A percentile compares a stretch with the other conserved stretches of the same genome.
phyloP scores from a whole-genome alignment of 2,329 filamentous ascomycete genomes.

The Alternaria viburni region DNA sequence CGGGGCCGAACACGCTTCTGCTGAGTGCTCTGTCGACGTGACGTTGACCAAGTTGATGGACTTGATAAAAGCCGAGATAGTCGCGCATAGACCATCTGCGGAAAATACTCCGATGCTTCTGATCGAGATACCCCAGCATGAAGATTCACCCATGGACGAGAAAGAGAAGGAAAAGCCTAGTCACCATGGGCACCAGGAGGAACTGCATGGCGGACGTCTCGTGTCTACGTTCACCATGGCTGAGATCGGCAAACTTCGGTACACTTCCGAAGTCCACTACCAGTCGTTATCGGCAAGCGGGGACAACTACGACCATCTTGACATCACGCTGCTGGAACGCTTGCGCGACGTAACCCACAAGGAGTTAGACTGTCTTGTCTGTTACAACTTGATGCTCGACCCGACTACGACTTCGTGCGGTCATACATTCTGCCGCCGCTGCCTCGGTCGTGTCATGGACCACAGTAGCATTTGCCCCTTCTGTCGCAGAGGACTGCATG shows the following conservation, averaged over 20 bases:
- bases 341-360: conserved; percentile 67
- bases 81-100: conserved; percentile 42
- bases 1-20: conserved; percentile 72
- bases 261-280: conserved; percentile 64
- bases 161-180: conserved; percentile 39
- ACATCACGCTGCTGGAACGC: conserved; percentile 60
- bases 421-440: conserved; percentile 86
- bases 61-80: conserved; percentile 57
- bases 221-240: conserved; percentile 71
- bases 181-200: conserved; percentile 43
- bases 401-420: conserved; percentile 85
- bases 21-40: conserved; percentile 79
- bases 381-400: conserved; percentile 80
- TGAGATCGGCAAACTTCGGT: conserved; percentile 64
- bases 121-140: conserved; percentile 49
- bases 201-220: conserved; percentile 65
- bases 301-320: conserved; percentile 51
- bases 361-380: conserved; percentile 88
- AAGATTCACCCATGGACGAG: conserved; percentile 47
- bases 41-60: conserved; percentile 74
- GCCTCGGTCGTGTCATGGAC: conserved; percentile 76
- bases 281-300: conserved; percentile 43
- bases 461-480: conserved; percentile 80
- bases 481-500: conserved; percentile 71
- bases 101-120: conserved; percentile 48